Evolutionary conservation across 2,329 filamentous ascomycete genomes (phyloP).

Genomic region (Claviceps paspali): DNA sequence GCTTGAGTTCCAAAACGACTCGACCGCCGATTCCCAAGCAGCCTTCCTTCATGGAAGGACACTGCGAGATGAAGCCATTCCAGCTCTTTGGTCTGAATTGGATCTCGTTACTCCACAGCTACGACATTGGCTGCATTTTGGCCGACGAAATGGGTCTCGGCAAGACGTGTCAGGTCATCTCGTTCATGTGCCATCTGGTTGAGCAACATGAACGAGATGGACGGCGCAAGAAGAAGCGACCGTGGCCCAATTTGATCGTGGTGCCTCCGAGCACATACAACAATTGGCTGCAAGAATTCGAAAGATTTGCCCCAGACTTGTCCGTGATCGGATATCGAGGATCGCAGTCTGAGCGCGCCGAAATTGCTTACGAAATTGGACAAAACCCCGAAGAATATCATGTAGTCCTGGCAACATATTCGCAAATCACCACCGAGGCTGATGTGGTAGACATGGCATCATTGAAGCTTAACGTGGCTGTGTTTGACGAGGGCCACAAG

Average conservation of each 20-base stretch:
- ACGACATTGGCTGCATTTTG: conserved; percentile 72
- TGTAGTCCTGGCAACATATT: conserved; percentile 44
- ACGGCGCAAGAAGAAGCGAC: conserved; percentile 16
- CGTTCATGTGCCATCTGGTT: conserved; percentile 72
- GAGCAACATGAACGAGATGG: conserved; percentile 37
- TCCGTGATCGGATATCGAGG: conserved; percentile 59
- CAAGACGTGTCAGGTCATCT: conserved; percentile 94
- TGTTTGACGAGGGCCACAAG: conserved; percentile 91
- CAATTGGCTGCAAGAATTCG: conserved; percentile 89
- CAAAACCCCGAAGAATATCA: conserved; percentile 50
- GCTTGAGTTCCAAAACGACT: conserved; percentile 18
- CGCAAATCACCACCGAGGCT: conserved; percentile 37
- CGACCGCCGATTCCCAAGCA: conserved; percentile 40
- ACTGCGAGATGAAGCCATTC: conserved; percentile 76
- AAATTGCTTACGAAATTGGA: conserved; percentile 51
- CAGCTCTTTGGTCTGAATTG: conserved; percentile 92
- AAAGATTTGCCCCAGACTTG: conserved; percentile 67
- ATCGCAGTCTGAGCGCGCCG: conserved; percentile 47
- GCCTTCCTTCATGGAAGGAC: conserved; percentile 60
- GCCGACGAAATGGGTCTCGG: conserved; percentile 96
- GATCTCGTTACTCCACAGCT: conserved; percentile 70
- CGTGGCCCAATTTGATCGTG: conserved; percentile 67
- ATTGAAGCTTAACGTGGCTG: conserved; percentile 37
- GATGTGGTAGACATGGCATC: conserved; percentile 35
- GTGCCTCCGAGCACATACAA: conserved; percentile 89